Percentiles rank a stretch among this genome's conserved stretches.
These are phyloP conservation scores for Aureobasidium sp. DNA, from an alignment of 2,329 filamentous ascomycete species.

Conservation along the genomic window DNA sequence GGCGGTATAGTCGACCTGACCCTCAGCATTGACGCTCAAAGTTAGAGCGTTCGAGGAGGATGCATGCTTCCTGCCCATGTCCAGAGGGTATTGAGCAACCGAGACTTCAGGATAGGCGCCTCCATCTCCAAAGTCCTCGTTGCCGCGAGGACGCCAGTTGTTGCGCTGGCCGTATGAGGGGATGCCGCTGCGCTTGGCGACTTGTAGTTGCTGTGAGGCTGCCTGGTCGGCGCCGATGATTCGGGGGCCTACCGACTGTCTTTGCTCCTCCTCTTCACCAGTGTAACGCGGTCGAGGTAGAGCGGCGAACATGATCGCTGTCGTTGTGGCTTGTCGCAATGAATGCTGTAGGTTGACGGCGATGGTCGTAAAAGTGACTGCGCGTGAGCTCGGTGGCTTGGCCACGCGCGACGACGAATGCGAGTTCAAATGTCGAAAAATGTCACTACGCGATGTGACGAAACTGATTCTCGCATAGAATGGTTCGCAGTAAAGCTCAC, in stretches of 20 bases:
- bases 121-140: constrained; percentile 92
- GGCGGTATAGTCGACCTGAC: constrained; percentile 93
- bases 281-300: constrained; percentile 88
- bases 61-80: constrained; percentile 76
- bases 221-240: constrained; percentile 72
- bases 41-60: constrained; percentile 76
- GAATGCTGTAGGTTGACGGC: background rate
- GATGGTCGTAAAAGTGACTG: background rate
- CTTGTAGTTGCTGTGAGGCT: constrained; percentile 75
- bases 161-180: constrained; percentile 79
- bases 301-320: constrained; percentile 56
- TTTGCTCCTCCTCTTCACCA: constrained; percentile 77
- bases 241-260: constrained; percentile 69
- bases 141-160: constrained; percentile 81
- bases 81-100: constrained; percentile 83
- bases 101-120: constrained; percentile 92
- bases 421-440: background rate
- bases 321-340: background rate
- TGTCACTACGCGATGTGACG: background rate
- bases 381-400: background rate
- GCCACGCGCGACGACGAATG: background rate
- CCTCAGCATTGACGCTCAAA: constrained; percentile 83
- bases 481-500: too few species aligned
- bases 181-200: constrained; percentile 55
- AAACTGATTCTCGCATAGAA: background rate